Evolutionary conservation across 2,329 filamentous ascomycete genomes (phyloP).

Genomic region (Talaromyces verruculosus): DNA sequence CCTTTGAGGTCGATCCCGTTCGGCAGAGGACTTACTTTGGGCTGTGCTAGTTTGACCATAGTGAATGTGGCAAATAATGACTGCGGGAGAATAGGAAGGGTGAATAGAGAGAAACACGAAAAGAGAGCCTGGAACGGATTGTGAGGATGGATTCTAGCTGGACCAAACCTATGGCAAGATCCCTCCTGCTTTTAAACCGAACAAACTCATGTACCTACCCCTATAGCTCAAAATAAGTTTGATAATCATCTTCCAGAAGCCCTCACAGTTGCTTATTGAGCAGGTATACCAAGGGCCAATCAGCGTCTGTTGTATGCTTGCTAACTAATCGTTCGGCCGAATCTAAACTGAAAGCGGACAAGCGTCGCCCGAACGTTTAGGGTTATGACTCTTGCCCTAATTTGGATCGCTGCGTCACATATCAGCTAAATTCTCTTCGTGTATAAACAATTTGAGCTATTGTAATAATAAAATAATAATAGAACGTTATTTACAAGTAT

Average conservation of each 20-base stretch:
- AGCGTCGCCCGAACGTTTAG: neutral
- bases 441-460: neutral
- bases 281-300: neutral
- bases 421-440: neutral
- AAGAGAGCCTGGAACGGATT: neutral
- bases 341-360: neutral
- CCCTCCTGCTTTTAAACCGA: neutral
- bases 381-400: neutral
- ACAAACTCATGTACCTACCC: neutral
- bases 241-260: constrained; percentile 8
- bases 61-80: neutral
- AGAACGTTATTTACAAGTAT: no score
- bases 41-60: neutral
- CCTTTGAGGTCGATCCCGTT: constrained; percentile 24
- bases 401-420: neutral
- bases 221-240: constrained; percentile 2
- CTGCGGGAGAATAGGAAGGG: neutral
- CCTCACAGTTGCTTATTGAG: constrained; percentile 10
- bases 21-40: constrained; percentile 8
- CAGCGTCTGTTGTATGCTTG: neutral
- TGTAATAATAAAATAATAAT: neutral
- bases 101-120: neutral
- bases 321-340: neutral
- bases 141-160: neutral
- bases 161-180: no score